phyloP scores from a whole-genome alignment of 2,329 filamentous ascomycete species.

The Cercospora brassicicola region DNA sequence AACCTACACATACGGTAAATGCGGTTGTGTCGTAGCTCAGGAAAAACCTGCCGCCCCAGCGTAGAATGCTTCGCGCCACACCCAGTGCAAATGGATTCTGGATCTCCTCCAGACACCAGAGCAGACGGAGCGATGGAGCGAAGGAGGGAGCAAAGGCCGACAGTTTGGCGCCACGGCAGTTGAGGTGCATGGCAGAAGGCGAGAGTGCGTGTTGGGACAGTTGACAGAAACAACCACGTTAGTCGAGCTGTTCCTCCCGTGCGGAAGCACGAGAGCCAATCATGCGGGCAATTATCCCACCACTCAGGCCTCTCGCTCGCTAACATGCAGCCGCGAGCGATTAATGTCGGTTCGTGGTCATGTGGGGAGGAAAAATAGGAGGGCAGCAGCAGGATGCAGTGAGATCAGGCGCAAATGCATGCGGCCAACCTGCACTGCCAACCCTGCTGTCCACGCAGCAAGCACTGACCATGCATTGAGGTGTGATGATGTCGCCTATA shows the following conservation, averaged over 20 bases:
- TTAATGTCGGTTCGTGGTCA: constrained; percentile 4
- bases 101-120: neutral
- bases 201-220: neutral
- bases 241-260: neutral
- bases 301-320: neutral
- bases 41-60: neutral
- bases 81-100: neutral
- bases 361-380: neutral
- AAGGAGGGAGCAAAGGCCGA: neutral
- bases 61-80: neutral
- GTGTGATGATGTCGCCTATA: constrained; percentile 4
- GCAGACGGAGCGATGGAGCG: neutral
- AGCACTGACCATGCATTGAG: constrained; percentile 5
- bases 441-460: constrained; percentile 3
- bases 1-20: neutral
- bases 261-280: neutral
- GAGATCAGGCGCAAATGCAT: neutral
- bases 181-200: neutral
- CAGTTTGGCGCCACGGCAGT: constrained; percentile 1
- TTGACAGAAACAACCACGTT: constrained; percentile 4
- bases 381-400: neutral
- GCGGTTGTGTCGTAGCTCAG: neutral
- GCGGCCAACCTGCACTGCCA: neutral
- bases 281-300: neutral
- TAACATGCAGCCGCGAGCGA: neutral